Base-by-base conservation (phyloP, 768 basidiomycete species). In the Asterophora parasitica region DNA sequence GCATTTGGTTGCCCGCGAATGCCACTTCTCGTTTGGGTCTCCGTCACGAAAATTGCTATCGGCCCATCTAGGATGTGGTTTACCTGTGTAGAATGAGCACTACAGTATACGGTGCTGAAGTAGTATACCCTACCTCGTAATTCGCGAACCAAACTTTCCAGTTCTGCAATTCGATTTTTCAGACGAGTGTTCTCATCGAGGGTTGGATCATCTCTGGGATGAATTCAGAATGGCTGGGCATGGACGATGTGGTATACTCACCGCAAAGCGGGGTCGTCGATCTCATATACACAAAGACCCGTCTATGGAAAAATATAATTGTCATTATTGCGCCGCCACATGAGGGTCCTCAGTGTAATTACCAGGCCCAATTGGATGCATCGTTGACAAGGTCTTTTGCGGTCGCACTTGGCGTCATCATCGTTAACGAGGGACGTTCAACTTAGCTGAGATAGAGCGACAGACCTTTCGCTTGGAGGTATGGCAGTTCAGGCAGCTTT, bases 201-300 rank as follows among this genome's bases (percentile, higher is more conserved):
- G 37, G 82, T 79, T 9, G 91, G 90, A 67, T 93, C 90, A 61
- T 92, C 88, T 64, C 89, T 90, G 65, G 20, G 19, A 34, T 41
- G 50, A 39, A 38, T 46, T 46, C 44, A 53, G 32, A 45, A 30
- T 13, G 16, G 17, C 10, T 28, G 44, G 31, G 36, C 20, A 45
- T 16, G 7, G 15, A 12, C 19, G 13, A 40, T 19, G 42, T 26
- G 23, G 31, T 33, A 42, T 4, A 61, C 74, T 48, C 54, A 88
- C 89, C 87, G 76, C 31, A 87, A 68, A 8, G 85, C 83, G 11
- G 88, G 88, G 66, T 92, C 92, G 62, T 94, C 92, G 54, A 94
- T 88, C 61, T 95, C 92, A 57, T 95, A 95, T 0, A 95, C 91
- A 64, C 92, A 95, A 13, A 94, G 85, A 42, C 92, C 92, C 16